Conservation (phyloP, 331 rosid species). For the Arachis monticola region DNA sequence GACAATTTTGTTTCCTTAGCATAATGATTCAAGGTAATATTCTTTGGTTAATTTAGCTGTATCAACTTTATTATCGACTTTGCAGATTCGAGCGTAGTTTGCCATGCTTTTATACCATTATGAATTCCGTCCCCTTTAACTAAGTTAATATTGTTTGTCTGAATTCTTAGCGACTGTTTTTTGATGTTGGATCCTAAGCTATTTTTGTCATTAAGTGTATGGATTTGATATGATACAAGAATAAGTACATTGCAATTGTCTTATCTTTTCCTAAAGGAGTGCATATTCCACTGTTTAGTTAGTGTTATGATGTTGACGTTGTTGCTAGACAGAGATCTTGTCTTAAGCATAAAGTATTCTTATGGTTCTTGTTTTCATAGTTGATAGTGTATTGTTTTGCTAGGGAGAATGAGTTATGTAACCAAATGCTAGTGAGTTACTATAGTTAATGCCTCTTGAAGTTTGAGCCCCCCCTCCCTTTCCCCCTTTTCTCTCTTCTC, state of each 20-base stretch:
- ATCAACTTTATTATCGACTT: not conserved
- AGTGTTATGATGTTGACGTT: not conserved
- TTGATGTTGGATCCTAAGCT: not conserved
- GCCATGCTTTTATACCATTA: not conserved
- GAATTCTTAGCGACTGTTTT: not conserved
- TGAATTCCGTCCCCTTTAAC: not conserved
- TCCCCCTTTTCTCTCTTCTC: too few relatives aligned
- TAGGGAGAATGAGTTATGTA: not conserved
- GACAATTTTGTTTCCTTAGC: constrained; percentile 7
- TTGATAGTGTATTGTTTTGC: not conserved
- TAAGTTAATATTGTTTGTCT: not conserved
- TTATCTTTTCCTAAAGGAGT: not conserved
- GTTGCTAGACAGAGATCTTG: constrained; percentile 1
- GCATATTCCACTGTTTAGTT: not conserved
- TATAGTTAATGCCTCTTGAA: not conserved
- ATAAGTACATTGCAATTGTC: not conserved
- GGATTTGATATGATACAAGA: not conserved
- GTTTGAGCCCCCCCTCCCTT: too few relatives aligned
- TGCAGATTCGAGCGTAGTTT: not conserved
- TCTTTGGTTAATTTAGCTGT: not conserved
- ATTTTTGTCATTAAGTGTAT: not conserved
- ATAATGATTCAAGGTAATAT: not conserved
- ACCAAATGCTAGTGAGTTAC: not conserved
- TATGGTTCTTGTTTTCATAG: not conserved
- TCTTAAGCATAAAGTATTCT: not conserved